Conservation (phyloP, 495 filamentous ascomycete genomes). For the Penicillium lividum region DNA sequence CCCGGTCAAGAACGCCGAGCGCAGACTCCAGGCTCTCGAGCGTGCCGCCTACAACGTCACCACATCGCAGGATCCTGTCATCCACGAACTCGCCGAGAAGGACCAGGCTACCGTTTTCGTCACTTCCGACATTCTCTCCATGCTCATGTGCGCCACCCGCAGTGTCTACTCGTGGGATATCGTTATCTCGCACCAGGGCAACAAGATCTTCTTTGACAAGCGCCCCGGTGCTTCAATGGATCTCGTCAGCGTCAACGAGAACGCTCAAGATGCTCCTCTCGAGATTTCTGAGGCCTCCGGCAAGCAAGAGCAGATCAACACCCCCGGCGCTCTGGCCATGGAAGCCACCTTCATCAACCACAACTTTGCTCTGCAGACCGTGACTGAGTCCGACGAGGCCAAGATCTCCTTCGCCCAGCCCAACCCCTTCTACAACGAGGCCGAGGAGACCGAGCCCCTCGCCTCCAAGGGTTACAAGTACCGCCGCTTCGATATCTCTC, state of each 20-base stretch:
- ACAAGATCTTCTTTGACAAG: conserved; percentile 99
- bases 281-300: conserved; percentile 75
- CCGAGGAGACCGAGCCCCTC: conserved; percentile 87
- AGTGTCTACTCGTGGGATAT: conserved; percentile 98
- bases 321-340: conserved; percentile 82
- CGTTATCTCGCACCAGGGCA: conserved; percentile 82
- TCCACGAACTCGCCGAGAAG: conserved; percentile 95
- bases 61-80: conserved; percentile 90
- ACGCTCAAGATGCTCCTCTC: conserved; percentile 92
- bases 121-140: conserved; percentile 93
- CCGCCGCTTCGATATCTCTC: conserved; percentile 89
- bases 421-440: conserved; percentile 96
- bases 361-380: conserved; percentile 94
- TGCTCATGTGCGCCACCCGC: conserved; percentile 97
- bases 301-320: conserved; percentile 94
- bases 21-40: conserved; percentile 83
- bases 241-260: conserved; percentile 98
- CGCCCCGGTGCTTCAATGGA: conserved; percentile 90
- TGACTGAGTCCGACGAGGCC: conserved; percentile 71
- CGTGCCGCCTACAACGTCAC: conserved; percentile 97
- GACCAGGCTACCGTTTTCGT: conserved; percentile 97
- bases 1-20: conserved; percentile 82
- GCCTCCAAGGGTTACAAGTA: conserved; percentile 98
- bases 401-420: conserved; percentile 82
- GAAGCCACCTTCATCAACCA: conserved; percentile 99